Evolutionary conservation across 2,329 filamentous ascomycete genomes (phyloP).

Genomic region (Nemania diffusa): DNA sequence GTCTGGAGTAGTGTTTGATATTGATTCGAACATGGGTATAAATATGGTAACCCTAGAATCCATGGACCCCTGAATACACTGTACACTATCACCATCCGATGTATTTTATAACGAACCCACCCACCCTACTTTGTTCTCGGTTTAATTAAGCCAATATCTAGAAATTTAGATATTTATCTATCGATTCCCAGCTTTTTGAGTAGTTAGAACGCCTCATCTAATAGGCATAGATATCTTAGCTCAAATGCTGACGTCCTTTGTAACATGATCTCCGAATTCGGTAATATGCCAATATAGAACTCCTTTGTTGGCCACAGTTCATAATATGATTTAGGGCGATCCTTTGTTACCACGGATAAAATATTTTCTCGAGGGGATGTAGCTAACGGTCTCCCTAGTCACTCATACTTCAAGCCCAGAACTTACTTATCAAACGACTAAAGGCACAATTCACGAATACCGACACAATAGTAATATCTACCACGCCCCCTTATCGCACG

Average conservation of each 20-base stretch:
- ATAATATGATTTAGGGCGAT: neutral
- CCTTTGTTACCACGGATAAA: neutral
- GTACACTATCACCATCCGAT: neutral
- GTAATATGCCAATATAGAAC: neutral
- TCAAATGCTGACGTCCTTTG: neutral
- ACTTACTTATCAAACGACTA: neutral
- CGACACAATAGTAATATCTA: neutral
- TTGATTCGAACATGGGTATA: neutral
- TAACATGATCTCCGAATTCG: neutral
- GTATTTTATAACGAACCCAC: neutral
- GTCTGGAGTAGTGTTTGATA: slow-evolving; percentile 32
- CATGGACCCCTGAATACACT: neutral
- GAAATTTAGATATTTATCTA: neutral
- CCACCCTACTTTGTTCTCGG: neutral
- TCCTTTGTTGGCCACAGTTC: neutral
- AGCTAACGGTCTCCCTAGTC: neutral
- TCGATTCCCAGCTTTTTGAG: neutral
- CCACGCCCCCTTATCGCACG: neutral
- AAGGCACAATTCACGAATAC: neutral
- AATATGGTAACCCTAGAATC: neutral
- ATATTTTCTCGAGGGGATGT: neutral
- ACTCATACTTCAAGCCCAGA: neutral
- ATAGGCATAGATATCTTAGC: neutral
- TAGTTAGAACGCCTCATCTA: neutral
- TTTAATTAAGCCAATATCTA: neutral